phyloP scores from a whole-genome alignment of 352 stramenopile genomes.

The Phytophthora melonis region DNA sequence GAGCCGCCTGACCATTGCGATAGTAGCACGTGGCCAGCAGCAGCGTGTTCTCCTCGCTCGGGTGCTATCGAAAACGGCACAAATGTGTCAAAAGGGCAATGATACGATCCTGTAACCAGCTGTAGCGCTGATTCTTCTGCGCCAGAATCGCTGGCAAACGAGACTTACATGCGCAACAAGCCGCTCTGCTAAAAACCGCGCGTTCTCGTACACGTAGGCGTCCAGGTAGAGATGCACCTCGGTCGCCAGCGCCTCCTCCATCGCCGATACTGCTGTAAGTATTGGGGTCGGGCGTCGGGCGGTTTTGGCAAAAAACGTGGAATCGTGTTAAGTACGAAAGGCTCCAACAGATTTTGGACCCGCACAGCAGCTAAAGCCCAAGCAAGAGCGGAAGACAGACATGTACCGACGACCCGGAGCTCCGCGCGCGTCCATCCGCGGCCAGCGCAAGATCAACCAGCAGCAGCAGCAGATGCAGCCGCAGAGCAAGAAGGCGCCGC shows the following conservation, averaged over 20 bases:
- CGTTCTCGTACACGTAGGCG: slow-evolving; percentile 68
- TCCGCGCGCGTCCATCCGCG: slow-evolving; percentile 60
- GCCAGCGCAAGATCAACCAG: slow-evolving; percentile 67
- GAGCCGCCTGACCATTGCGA: slow-evolving; percentile 56
- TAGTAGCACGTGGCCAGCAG: slow-evolving; percentile 77
- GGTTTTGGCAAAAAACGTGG: slow-evolving; percentile 19
- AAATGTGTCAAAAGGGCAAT: slow-evolving; percentile 31
- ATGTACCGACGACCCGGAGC: slow-evolving; percentile 46
- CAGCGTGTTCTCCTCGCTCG: slow-evolving; percentile 62
- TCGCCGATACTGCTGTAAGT: slow-evolving; percentile 8
- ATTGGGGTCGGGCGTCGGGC: slow-evolving; percentile 20
- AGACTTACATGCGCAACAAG: slow-evolving; percentile 76
- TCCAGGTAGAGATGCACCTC: slow-evolving; percentile 67
- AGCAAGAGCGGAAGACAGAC: slow-evolving; percentile 2
- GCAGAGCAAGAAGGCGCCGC: slow-evolving; percentile 52
- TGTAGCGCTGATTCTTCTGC: slow-evolving; percentile 24
- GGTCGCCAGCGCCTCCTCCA: slow-evolving; percentile 59
- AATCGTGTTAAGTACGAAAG: not conserved
- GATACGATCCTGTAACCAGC: slow-evolving; percentile 9
- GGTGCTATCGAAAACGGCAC: slow-evolving; percentile 49
- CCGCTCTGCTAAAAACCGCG: slow-evolving; percentile 83
- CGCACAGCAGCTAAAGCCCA: not conserved
- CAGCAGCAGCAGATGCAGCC: slow-evolving; percentile 19
- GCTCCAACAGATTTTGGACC: not conserved
- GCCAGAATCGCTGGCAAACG: slow-evolving; percentile 12